phyloP scores from a whole-genome alignment of 2,329 filamentous ascomycete genomes.

The Plectosphaerella plurivora region DNA sequence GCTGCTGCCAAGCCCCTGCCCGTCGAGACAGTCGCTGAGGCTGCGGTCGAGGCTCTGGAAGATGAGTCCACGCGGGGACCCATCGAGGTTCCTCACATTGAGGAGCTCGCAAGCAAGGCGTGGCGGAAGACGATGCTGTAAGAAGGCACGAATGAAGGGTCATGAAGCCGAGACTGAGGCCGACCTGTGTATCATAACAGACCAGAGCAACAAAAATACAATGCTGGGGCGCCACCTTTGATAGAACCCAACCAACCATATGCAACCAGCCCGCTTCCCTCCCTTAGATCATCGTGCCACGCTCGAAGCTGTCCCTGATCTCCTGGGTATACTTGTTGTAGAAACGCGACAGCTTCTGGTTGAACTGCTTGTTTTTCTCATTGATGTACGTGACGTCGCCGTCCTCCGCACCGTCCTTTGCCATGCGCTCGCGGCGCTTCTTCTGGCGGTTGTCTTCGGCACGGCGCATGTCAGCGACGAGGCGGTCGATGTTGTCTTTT shows the following conservation, averaged over 20 bases:
- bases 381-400: constrained; percentile 98
- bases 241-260: too few relatives aligned
- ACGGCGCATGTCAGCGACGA: constrained; percentile 82
- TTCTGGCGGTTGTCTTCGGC: constrained; percentile 83
- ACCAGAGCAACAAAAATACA: not conserved
- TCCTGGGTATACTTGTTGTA: constrained; percentile 99
- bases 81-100: constrained; percentile 75
- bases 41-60: constrained; percentile 80
- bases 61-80: constrained; percentile 70
- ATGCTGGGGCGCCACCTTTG: too few relatives aligned
- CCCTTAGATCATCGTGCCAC: constrained; percentile 84
- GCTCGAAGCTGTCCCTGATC: constrained; percentile 95
- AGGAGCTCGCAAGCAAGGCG: constrained; percentile 71
- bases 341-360: constrained; percentile 91
- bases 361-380: constrained; percentile 99
- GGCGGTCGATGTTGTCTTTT: constrained; percentile 78
- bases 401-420: constrained; percentile 69
- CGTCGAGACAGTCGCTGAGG: constrained; percentile 82
- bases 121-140: constrained; percentile 92
- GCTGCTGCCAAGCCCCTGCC: constrained; percentile 83
- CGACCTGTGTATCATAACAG: not conserved
- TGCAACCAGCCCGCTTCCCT: not conserved
- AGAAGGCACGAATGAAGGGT: constrained; percentile 13
- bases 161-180: not conserved
- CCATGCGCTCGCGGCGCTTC: constrained; percentile 77